phyloP scores from a whole-genome alignment of 192 early-diverging fungal genomes.

The Spizellomyces punctatus region DNA sequence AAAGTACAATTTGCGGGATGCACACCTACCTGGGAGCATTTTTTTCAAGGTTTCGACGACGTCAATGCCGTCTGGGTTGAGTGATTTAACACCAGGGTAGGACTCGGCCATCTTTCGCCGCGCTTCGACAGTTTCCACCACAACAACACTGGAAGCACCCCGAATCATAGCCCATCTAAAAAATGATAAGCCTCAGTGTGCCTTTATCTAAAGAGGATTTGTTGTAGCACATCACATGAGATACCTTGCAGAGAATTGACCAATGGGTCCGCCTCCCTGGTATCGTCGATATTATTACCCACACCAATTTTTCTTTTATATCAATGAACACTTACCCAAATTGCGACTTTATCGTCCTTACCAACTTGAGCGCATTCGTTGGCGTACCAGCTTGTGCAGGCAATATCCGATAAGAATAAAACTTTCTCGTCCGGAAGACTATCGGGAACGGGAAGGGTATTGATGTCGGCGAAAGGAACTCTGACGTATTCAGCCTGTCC shows the following conservation, averaged over 20 bases:
- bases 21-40: conserved; percentile 23
- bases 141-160: conserved; percentile 49
- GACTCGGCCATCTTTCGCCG: conserved; percentile 32
- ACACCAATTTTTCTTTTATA: conserved; percentile 36
- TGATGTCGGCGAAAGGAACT: conserved; percentile 56
- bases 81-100: conserved; percentile 30
- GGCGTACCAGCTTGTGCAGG: conserved; percentile 53
- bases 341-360: conserved; percentile 49
- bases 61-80: conserved; percentile 23
- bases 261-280: no score
- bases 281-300: no score
- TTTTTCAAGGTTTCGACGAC: conserved; percentile 35
- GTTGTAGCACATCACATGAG: no score
- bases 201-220: no score
- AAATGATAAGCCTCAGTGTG: no score
- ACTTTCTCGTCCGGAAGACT: conserved; percentile 49
- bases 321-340: conserved; percentile 62
- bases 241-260: no score
- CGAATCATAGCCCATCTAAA: conserved; percentile 26
- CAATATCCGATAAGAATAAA: conserved; percentile 51
- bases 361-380: conserved; percentile 38
- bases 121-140: conserved; percentile 39
- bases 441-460: conserved; percentile 48
- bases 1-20: no score
- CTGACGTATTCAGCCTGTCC: conserved; percentile 55